Conservation (phyloP, 1,284 basidiomycete genomes). For the Malassezia restricta region DNA sequence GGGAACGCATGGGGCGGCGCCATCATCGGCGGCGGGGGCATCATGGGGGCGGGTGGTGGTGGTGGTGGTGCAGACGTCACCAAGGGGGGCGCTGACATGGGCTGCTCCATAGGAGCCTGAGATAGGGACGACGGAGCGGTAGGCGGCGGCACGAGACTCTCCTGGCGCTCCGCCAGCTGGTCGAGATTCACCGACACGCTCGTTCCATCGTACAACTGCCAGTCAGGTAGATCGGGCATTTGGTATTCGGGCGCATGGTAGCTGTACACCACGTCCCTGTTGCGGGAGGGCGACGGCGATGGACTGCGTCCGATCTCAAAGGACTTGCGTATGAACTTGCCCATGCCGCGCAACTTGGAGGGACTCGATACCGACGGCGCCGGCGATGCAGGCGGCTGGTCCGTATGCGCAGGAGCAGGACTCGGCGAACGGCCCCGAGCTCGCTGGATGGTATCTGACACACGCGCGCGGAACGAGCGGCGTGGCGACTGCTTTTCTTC, state of each 20-base stretch:
- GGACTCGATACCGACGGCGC: background rate
- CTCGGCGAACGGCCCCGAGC: conserved; percentile 14
- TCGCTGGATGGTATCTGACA: conserved; percentile 12
- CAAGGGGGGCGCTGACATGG: too few species aligned
- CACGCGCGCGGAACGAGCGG: conserved; percentile 10
- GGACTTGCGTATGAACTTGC: conserved; percentile 6
- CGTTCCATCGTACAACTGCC: conserved; percentile 14
- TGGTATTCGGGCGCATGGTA: conserved; percentile 6
- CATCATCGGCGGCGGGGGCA: background rate
- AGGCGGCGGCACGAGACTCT: background rate
- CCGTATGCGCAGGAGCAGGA: background rate
- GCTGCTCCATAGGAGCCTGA: too few species aligned
- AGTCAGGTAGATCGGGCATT: conserved; percentile 13
- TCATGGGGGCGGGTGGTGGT: background rate
- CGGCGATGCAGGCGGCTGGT: background rate
- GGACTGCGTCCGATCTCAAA: conserved; percentile 1
- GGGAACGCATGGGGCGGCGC: background rate
- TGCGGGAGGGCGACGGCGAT: conserved; percentile 2
- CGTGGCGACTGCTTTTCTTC: background rate
- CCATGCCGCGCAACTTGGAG: conserved; percentile 1
- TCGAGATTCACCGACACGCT: conserved; percentile 1
- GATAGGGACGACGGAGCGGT: background rate
- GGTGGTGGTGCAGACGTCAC: background rate
- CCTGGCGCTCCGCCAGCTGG: background rate
- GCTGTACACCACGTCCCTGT: conserved; percentile 6